phyloP scores from a whole-genome alignment of 306 rosid species.

The Betula pendula region DNA sequence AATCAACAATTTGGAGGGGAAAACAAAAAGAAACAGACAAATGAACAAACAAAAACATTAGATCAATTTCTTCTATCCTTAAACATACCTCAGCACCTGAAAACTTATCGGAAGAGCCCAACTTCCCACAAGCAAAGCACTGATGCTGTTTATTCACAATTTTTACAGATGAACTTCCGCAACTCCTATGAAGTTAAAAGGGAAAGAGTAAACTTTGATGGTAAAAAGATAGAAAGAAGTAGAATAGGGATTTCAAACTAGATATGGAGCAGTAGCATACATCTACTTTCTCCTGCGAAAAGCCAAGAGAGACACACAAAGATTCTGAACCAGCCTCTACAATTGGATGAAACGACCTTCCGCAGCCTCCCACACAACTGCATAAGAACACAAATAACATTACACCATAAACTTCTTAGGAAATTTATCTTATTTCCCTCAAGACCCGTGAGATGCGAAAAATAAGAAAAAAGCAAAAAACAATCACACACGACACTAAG shows the following conservation, averaged over 20 bases:
- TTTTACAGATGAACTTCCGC: conserved; percentile 64
- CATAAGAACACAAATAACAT: conserved; percentile 22
- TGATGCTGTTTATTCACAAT: conserved; percentile 78
- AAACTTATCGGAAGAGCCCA: conserved; percentile 76
- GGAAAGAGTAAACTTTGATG: conserved; percentile 5
- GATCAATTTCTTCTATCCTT: neutral
- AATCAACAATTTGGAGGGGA: neutral
- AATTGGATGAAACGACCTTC: conserved; percentile 85
- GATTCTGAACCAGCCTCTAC: conserved; percentile 59
- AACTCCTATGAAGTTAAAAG: conserved; percentile 55
- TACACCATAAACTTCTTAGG: neutral
- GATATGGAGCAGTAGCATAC: conserved; percentile 43
- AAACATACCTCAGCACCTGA: conserved; percentile 75
- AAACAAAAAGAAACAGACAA: neutral
- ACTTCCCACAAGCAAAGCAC: conserved; percentile 81
- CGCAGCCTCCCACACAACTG: conserved; percentile 94
- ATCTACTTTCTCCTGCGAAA: conserved; percentile 56
- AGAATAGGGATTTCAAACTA: conserved; percentile 6
- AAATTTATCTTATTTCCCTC: too few relatives aligned
- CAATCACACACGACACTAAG: too few relatives aligned
- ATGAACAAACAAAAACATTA: conserved; percentile 13
- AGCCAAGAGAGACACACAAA: conserved; percentile 68
- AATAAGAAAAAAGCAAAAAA: too few relatives aligned
- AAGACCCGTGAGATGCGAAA: too few relatives aligned
- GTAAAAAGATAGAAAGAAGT: conserved; percentile 20